Base-by-base conservation (phyloP, 2,329 filamentous ascomycete genomes). In the Penicillium sp. region DNA sequence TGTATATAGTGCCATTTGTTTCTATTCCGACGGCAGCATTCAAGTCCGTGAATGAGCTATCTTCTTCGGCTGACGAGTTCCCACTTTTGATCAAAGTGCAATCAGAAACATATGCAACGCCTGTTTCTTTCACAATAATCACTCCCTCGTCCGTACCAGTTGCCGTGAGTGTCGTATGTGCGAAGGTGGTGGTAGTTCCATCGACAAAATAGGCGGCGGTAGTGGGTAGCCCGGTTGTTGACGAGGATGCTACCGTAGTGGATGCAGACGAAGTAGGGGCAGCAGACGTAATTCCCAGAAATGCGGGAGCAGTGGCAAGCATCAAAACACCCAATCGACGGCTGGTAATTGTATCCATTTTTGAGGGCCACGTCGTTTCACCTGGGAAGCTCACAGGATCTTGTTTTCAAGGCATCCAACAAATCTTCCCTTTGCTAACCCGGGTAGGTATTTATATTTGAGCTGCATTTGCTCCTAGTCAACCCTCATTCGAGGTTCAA, bases 11-110 rank as follows among this genome's bases (percentile, higher is more conserved):
- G 8, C 53, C 46, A 16, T 55, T 35, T 8, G 53, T 55, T 22
- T 55, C 53, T 9, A 55, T 26, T 2, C 53, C 53, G 26, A 55
- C 47, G 7, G 53, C 53, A n/a, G 53, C 53, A 39, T 55, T 55
- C n/a, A 55, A 29, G 37, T 55, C 45, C 29, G 49, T 52, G 37
- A 52, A 52, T 7, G 49, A 52, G 35, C 49, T 52, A n/a, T 43
- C 22, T 22, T 33, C 49, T 13, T 26, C 22, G 4, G 3, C 13
- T 21, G 49, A 45, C 3, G 49, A 24, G 24, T 52, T 22, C 5
- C 49, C 49, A 24, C 26, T 45, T 22, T 52, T 52, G 37, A 44
- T 44, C n/a, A 52, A 22, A 9, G 29, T 52, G 4, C 13, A 21
- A 16, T 49, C 52, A 14, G n/a, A 21, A 19, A 54, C 43, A 22